Conservation (phyloP, 345 rosid genomes). For the Rubroshorea leprosula region DNA sequence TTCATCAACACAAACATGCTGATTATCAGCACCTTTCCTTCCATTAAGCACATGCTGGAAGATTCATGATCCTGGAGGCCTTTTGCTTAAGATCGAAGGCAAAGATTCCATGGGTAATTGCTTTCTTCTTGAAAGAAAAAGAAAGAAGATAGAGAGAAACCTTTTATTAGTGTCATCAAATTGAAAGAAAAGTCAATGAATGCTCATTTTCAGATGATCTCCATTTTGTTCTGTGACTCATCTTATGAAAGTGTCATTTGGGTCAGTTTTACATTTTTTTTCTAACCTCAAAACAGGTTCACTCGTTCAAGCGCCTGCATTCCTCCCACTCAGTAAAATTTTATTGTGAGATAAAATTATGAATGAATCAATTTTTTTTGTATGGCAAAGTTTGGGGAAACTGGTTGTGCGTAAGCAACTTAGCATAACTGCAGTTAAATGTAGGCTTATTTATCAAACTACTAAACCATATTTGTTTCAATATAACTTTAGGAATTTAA, state of each 20-base stretch:
- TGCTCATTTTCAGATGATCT: not conserved
- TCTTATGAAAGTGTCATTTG: not conserved
- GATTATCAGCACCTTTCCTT: slow-evolving; percentile 8
- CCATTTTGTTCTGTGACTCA: not conserved
- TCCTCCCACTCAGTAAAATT: too few relatives aligned
- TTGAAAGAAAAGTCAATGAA: slow-evolving; percentile 18
- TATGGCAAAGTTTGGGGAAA: too few relatives aligned
- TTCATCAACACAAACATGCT: slow-evolving; percentile 16
- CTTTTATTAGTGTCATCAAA: slow-evolving; percentile 13
- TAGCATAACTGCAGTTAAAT: too few relatives aligned
- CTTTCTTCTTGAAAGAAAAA: slow-evolving; percentile 29
- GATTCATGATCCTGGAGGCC: slow-evolving; percentile 9
- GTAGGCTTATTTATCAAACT: too few relatives aligned
- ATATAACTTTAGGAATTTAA: too few relatives aligned
- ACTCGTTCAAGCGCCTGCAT: too few relatives aligned
- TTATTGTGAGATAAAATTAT: too few relatives aligned
- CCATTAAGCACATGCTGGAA: slow-evolving; percentile 12
- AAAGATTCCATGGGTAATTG: slow-evolving; percentile 11
- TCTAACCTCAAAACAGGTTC: too few relatives aligned
- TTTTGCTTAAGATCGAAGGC: slow-evolving; percentile 12
- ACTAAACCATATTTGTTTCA: too few relatives aligned
- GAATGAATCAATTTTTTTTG: too few relatives aligned
- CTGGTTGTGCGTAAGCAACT: too few relatives aligned
- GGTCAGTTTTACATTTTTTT: too few relatives aligned
- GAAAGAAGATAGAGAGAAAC: slow-evolving; percentile 15